Base-by-base conservation (phyloP, 2,329 filamentous ascomycete species). In the Exophiala xenobiotica region DNA sequence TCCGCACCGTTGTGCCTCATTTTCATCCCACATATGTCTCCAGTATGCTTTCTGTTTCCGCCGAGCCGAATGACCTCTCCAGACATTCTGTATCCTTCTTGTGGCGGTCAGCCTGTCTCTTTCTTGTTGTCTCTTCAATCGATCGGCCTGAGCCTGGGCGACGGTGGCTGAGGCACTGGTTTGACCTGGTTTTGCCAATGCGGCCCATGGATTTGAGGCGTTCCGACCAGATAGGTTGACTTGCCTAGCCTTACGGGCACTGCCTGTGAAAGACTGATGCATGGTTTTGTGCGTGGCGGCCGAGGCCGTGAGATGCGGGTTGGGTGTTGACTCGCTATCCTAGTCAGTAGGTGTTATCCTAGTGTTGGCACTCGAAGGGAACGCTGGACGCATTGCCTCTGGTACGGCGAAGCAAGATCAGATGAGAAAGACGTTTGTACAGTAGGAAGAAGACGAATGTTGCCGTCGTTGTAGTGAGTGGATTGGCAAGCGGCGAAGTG, bases 251-350 rank as follows among this genome's bases (percentile, higher is more conserved):
- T 88, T 87, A 65, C 89, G 85, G 63, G 90, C 88, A 71, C 75
- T 88, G 62, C 93, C 93, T 19, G 88, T 93, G 74, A 99, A 99
- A 47, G 87, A 90, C 56, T 87, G 85, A 73, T 93, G 95, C 92
- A 96, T 96, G 42, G 48, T 19, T 23, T n/a, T 22, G 24, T 27
- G 11, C 8, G 42, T 29, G 42, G 29, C 37, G 45, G 35, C n/a
- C 23, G 33, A 19, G 16, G 23, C 11, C 12, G 24, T 7, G 19
- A 14, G 23, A 24, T 5, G 38, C 38, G 20, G 18, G 6, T 23
- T 14, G 22, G 20, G 41, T 19, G n/a, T n/a, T n/a, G n/a, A n/a
- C n/a, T n/a, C n/a, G n/a, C n/a, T n/a, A n/a, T n/a, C n/a, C n/a
- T n/a, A n/a, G n/a, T n/a, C n/a, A n/a, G n/a, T n/a, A n/a, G n/a